Conservation (phyloP, 345 rosid species). For the Salix exigua region DNA sequence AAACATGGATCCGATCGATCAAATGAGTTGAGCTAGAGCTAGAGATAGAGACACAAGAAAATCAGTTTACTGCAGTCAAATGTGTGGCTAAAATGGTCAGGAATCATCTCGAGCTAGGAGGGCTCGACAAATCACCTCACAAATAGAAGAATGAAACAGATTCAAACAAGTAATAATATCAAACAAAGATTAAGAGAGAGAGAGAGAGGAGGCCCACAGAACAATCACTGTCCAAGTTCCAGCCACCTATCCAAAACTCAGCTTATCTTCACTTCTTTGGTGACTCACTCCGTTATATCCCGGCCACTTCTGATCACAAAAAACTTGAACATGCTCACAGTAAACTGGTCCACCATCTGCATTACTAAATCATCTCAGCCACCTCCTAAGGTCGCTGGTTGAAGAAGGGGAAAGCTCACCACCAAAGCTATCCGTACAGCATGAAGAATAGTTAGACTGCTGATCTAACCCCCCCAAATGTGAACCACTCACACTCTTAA, state of each 20-base stretch:
- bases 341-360: background rate
- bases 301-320: background rate
- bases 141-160: conserved; percentile 3
- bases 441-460: conserved; percentile 74
- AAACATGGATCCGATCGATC: too few relatives aligned
- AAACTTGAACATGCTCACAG: background rate
- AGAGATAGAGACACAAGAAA: too few relatives aligned
- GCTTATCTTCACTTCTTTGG: background rate
- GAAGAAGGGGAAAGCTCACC: conserved; percentile 72
- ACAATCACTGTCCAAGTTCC: background rate
- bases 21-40: too few relatives aligned
- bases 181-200: background rate
- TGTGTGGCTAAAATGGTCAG: background rate
- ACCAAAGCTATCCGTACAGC: conserved; percentile 64
- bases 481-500: conserved; percentile 55
- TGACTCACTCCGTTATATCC: background rate
- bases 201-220: background rate
- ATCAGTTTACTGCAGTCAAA: too few relatives aligned
- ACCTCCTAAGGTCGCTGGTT: conserved; percentile 56
- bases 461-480: conserved; percentile 57
- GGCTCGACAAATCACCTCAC: background rate
- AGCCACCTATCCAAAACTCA: background rate
- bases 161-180: background rate
- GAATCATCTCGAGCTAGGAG: background rate
- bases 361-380: conserved; percentile 51